A percentile compares a stretch with the other conserved stretches of the same genome.
phyloP scores from a whole-genome alignment of 345 rosid species.

The Hibiscus tridactylites region DNA sequence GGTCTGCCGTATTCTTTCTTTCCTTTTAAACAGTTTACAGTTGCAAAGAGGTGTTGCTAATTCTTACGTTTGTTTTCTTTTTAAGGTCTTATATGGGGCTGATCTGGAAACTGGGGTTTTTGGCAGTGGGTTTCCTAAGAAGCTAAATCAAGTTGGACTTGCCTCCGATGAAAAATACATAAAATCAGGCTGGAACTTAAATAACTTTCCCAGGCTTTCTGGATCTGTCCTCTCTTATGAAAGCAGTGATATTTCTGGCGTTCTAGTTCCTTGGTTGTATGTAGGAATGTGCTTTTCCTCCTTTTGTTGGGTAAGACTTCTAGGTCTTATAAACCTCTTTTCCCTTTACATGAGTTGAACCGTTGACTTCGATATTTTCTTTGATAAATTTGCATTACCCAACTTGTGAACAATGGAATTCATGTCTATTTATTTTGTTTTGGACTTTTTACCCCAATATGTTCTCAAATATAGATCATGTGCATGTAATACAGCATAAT shows the following conservation, averaged over 20 bases:
- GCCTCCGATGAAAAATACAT: constrained; percentile 45
- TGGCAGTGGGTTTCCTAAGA: constrained; percentile 95
- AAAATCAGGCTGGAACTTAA: constrained; percentile 96
- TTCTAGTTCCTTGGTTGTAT: constrained; percentile 94
- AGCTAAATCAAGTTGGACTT: constrained; percentile 31
- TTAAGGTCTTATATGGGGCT: constrained; percentile 93
- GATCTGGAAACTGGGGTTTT: constrained; percentile 94
- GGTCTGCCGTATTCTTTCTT: not conserved
- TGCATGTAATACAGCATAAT: not conserved
- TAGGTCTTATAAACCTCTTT: constrained; percentile 5
- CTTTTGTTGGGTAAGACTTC: constrained; percentile 88
- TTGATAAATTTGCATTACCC: not conserved
- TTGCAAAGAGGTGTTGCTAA: constrained; percentile 9
- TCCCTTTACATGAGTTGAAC: not conserved
- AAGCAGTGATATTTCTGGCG: constrained; percentile 96
- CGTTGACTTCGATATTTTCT: constrained; percentile 7
- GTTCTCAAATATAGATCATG: not conserved
- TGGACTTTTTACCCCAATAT: not conserved
- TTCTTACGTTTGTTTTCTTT: constrained; percentile 11
- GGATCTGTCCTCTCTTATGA: constrained; percentile 85
- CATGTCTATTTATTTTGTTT: not conserved
- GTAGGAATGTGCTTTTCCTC: constrained; percentile 99
- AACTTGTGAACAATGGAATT: not conserved
- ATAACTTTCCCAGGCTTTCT: constrained; percentile 89
- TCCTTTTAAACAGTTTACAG: not conserved